Evolutionary conservation across 768 basidiomycete genomes (phyloP), one percentile per base, ranked within the genome.

Genomic region (Lactarius vividus): DNA sequence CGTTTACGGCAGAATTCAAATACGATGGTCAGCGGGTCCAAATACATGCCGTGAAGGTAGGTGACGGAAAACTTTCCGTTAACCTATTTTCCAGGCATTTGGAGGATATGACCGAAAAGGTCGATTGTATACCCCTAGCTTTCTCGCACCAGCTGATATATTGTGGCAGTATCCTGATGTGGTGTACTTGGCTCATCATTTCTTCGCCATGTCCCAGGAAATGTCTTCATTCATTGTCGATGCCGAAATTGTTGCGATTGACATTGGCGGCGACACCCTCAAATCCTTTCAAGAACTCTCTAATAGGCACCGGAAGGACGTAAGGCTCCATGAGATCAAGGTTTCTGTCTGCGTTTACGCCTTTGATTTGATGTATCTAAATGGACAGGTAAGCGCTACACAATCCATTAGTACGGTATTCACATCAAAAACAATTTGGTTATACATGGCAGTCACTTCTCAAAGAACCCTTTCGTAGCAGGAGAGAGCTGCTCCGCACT

Each of bases 101-200:
- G 37, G 93, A 96, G 77, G 88, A 94, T 72, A 95, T 95, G 94
- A 94, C 92, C 1, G 85, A 86, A 66, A 95, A 96, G 81, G 90
- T 85, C 73, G 68, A 73, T 57, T 42, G 37, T 23, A 59, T 44
- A 57, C 44, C 52, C 44, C 66, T 65, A 57, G 64, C 62, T 26
- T 46, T 63, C n/a, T 58, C 37, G 55, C 57, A 18, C 64, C 66
- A 52, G 63, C 63, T 52, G 49, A 68, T 59, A 61, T 59, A 29
- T 57, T 46, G 20, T 65, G 46, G 26, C 69, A 92, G 91, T 96
- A 96, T 75, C 93, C 94, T 8, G 93, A 96, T 76, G 82, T 94
- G 57, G 79, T 85, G 65, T 78, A 78, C 28, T 78, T 93, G 42
- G 81, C 88, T 40, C 73, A 81, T 29, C 71, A 73, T 31, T 78